Base-by-base conservation (phyloP, 139 green algal genomes). In the Picochlorum costavermella region DNA sequence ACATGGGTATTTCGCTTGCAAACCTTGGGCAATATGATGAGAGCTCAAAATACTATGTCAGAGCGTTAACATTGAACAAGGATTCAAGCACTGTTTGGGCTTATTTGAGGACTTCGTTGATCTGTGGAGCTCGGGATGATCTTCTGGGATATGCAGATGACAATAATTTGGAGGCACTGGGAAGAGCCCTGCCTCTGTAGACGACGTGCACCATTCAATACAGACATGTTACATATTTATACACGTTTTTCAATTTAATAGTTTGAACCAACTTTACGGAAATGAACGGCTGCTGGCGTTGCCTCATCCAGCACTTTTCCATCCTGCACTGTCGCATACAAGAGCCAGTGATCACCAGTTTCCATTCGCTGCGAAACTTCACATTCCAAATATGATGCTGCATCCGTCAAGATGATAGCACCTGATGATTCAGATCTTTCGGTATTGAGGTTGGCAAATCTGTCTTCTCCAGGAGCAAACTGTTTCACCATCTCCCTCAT, bases 1-100 rank as follows among this genome's bases (percentile, higher is more conserved):
- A 99, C 82, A 92, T 98, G 88, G 94, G 94, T 58, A 98, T 99
- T 40, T 33, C 65, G 45, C 67, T 76, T 50, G 83, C 84, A 33
- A 95, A 94, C 69, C 66, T 95, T 16, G 88, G 87, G 2, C 80
- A 92, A 0, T 98, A 98, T 57, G 79, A 91, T 67, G 69, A 76
- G 9, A 81, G 77, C 12, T 83, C 89, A 1, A 74, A 79, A 29
- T 97, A 89, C 77, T 98, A 98, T 71, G 76, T 95, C 29, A 74
- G 65, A 44, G 92, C 94, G 11, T 67, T 99, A 56, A 58, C 62
- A 6, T 81, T 98, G 25, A 98, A 98, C 72, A 80, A 83, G 0
- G 61, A 61, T 2, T 80, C 90, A 0, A 67, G 80, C 2, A 79
- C 81, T 56, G 86, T 96, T 51, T 99, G 94, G 94, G 77, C 85